Percentiles rank a stretch among this genome's conserved stretches.
Conservation (phyloP, 495 filamentous ascomycete species). For the Neurospora sp. region DNA sequence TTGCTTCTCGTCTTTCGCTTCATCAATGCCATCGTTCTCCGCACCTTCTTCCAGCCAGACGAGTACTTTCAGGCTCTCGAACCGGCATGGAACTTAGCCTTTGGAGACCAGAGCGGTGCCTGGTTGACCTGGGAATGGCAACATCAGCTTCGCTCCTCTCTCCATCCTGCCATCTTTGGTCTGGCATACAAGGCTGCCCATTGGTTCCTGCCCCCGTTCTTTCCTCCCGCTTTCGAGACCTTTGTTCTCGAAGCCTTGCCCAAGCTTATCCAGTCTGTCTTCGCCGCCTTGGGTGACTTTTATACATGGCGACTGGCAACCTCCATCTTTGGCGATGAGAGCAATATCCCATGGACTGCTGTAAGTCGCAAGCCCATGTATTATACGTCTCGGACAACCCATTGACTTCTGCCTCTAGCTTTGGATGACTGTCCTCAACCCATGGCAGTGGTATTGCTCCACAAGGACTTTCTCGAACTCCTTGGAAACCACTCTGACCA, state of each 20-base stretch:
- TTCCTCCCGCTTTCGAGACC: conserved; percentile 33
- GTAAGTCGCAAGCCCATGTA: conserved; percentile 34
- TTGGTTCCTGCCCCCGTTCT: conserved; percentile 36
- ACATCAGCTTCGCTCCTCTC: conserved; percentile 79
- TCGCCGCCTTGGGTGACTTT: conserved; percentile 73
- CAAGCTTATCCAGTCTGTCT: conserved; percentile 62
- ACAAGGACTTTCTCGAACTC: conserved; percentile 91
- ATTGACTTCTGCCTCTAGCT: conserved; percentile 32
- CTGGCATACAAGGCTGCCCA: conserved; percentile 57
- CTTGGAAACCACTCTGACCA: conserved; percentile 78
- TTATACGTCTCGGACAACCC: background rate
- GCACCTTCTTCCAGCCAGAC: conserved; percentile 99
- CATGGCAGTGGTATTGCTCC: conserved; percentile 96
- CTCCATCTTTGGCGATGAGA: conserved; percentile 57
- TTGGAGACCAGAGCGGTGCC: conserved; percentile 64
- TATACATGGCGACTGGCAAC: conserved; percentile 81
- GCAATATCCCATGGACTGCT: conserved; percentile 54
- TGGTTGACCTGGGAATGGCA: conserved; percentile 99
- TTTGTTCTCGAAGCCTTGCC: conserved; percentile 62
- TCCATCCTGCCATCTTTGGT: conserved; percentile 81
- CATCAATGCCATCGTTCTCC: conserved; percentile 69
- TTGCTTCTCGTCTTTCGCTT: conserved; percentile 69
- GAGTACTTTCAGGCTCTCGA: conserved; percentile 96
- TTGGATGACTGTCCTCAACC: conserved; percentile 64
- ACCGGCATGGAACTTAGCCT: conserved; percentile 85